Evolutionary conservation across 306 rosid genomes (phyloP).

Genomic region (Trifolium fragiferum): DNA sequence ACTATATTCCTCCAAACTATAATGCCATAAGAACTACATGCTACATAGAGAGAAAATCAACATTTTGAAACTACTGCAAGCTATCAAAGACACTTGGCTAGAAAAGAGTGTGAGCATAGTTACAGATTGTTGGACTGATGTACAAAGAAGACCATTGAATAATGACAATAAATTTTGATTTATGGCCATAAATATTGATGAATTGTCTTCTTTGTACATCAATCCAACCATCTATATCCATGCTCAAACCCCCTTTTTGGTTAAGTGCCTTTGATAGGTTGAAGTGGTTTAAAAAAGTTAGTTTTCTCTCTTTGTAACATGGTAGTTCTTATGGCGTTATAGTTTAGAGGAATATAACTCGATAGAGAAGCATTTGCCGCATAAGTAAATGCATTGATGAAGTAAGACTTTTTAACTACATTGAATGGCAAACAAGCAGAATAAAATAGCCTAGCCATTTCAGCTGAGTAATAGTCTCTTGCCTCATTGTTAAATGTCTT

Average conservation of each 20-base stretch:
- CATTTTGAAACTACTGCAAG: background rate
- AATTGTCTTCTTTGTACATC: too few species aligned
- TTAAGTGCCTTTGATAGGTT: background rate
- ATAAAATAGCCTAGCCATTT: background rate
- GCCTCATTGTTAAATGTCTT: background rate
- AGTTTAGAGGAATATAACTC: background rate
- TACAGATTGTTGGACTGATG: background rate
- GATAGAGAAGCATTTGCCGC: background rate
- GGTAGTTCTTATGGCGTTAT: background rate
- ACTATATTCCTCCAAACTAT: background rate
- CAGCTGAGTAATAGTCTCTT: background rate
- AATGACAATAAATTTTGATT: too few species aligned
- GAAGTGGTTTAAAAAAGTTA: background rate
- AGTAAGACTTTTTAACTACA: background rate
- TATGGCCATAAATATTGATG: too few species aligned
- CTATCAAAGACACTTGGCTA: background rate
- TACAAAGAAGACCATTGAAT: background rate
- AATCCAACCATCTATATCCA: too few species aligned
- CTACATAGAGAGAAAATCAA: background rate
- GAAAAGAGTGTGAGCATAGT: background rate
- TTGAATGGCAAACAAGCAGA: background rate
- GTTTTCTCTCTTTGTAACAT: background rate
- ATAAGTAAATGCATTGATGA: background rate
- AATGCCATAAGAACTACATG: background rate
- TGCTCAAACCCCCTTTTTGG: background rate